Conservation (phyloP, 139 green algal genomes). For the Volvox reticuliferus region DNA sequence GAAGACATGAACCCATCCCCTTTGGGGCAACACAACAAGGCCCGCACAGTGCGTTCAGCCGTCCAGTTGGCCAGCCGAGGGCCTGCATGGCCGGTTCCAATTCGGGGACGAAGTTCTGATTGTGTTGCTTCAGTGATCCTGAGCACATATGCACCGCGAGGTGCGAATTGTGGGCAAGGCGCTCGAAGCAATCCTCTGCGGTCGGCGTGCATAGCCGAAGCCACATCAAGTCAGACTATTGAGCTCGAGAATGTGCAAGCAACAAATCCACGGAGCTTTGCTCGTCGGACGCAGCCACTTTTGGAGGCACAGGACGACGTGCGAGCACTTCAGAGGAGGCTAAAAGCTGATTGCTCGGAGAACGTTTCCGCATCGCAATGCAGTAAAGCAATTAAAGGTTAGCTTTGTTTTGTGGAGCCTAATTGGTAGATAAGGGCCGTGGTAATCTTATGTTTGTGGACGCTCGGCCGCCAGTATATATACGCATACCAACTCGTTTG, state of each 20-base stretch:
- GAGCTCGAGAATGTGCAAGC: not conserved
- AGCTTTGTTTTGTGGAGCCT: not conserved
- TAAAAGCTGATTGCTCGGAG: not conserved
- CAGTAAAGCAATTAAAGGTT: conserved; percentile 26
- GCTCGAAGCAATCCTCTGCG: not conserved
- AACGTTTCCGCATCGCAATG: not conserved
- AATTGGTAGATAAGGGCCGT: not conserved
- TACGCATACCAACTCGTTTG: no score
- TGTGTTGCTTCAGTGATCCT: not conserved
- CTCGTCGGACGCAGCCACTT: not conserved
- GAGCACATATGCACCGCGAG: not conserved
- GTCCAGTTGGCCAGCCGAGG: not conserved
- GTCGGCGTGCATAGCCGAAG: conserved; percentile 2
- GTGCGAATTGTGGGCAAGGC: not conserved
- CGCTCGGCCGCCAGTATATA: not conserved
- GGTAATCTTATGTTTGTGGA: not conserved
- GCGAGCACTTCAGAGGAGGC: not conserved
- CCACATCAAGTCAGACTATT: conserved; percentile 6
- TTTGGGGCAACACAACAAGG: not conserved
- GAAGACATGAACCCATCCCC: not conserved
- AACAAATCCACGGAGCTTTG: not conserved
- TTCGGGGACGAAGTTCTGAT: not conserved
- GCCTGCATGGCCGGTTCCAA: not conserved
- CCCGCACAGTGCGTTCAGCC: not conserved
- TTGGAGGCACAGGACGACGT: conserved; percentile 4